Evolutionary conservation across 176 grass and related monocot species (phyloP), one percentile per base, ranked within the genome.

Genomic region (Calamus simplicifolius): DNA sequence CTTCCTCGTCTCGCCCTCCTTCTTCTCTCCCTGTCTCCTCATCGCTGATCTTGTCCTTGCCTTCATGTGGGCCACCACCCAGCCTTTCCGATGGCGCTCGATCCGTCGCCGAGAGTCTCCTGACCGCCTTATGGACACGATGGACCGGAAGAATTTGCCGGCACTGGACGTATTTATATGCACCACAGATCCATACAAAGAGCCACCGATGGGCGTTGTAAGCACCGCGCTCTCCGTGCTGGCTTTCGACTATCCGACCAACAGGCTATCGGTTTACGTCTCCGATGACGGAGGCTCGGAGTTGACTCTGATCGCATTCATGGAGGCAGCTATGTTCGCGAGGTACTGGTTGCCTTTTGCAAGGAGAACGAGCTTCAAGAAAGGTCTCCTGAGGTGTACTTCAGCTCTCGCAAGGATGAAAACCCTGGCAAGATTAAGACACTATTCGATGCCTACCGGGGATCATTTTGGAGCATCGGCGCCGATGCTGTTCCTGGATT

Each of bases 261-360:
- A 72, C 17, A 76, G 53, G 60, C 13, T 82, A 26, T 82, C 79
- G 14, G 48, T 82, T 15, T 76, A 82, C 51, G 54, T 82, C 57
- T 82, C 79, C 3, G 79, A 82, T 64, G 79, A 82, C 29, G 79
- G 72, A 5, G 79, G 79, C 0, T 68, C 79, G 25, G 73, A 69
- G 35, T 26, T 72, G 27, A 82, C 79, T 16, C 67, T 82, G 23
- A 76, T 82, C 52, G 79, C 73, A 4, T 72, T 82, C 79, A 55
- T 72, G 66, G 79, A 82, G 67, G 79, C 29, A 15, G 61, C 79
- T 3, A 54, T 48, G 58, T 82, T 82, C 10, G 73, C 73, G 0
- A 68, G 79, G 26, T 64, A 76, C 69, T 82, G 79, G 79, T 55
- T 82, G 6, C 66, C 79, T 6, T 82, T 76, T 82, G 79, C 43